Evolutionary conservation across 148 eudicot species (phyloP).

Genomic region (Drosera capensis): DNA sequence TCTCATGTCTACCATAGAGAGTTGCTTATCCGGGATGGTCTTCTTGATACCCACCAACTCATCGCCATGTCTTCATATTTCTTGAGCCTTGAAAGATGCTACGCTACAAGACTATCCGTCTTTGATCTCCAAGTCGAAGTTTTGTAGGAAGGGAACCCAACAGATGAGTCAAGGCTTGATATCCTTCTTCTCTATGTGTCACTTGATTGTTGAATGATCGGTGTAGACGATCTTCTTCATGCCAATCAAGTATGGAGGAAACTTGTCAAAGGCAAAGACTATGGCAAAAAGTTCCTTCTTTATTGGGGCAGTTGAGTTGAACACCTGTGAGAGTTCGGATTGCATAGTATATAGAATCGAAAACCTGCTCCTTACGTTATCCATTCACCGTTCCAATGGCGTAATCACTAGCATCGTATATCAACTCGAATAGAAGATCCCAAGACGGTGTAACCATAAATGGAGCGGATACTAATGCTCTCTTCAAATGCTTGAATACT

Average conservation of each 20-base stretch:
- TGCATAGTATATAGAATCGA: background rate
- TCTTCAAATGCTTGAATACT: background rate
- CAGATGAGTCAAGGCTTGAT: background rate
- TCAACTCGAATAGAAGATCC: background rate
- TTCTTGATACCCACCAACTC: no score
- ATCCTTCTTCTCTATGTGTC: background rate
- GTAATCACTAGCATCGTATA: background rate
- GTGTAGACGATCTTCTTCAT: background rate
- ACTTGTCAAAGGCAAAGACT: background rate
- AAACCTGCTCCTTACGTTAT: background rate
- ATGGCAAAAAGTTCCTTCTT: background rate
- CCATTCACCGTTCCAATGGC: background rate
- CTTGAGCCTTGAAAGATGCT: no score
- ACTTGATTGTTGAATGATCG: background rate
- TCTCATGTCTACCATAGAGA: no score
- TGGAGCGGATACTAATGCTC: background rate
- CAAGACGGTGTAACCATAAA: background rate
- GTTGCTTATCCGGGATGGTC: no score
- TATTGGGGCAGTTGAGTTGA: background rate
- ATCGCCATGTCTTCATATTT: no score
- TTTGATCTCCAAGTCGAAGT: background rate
- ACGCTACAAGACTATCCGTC: no score
- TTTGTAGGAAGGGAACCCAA: background rate
- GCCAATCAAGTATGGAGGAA: background rate
- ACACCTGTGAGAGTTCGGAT: background rate